Base-by-base conservation (phyloP, 1,139 yeast genomes). In the Spathaspora sp. region DNA sequence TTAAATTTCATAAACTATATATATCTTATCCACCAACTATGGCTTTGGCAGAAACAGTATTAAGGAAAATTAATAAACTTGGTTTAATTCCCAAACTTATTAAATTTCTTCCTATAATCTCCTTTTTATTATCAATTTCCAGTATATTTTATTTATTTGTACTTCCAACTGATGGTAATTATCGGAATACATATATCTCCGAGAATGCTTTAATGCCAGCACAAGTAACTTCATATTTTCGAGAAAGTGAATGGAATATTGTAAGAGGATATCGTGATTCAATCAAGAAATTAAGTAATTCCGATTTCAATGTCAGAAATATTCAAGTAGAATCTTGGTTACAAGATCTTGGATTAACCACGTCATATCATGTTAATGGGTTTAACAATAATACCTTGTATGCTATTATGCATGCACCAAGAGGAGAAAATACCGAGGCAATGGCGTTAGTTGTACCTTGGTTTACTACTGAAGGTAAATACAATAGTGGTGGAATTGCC, bases 171-270 rank as follows among this genome's bases (percentile, higher is more conserved):
- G 86, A 86, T 38, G 98, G 97, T 18, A 89, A 88, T 61, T 89
- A 74, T 60, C 74, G 97, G 46, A 70, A 76, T 54, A 89, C 97
- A 6, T 93, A 93, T 61, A 87, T 91, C 17, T 86, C 96, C 7
- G 99, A 95, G 62, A 95, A 93, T 67, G 99, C 99, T 31, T 73
- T 95, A 63, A 84, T 95, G 88, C 98, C 99, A 10, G 91, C 95
- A 0, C 98, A 93, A 63, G 98, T 93, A 2, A 86, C 85, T 56
- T 86, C 96, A 15, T 90, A 89, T 61, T 95, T 89, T 63, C 75
- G 98, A 48, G 98, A 91, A 57, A 83, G 93, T 43, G 99, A 93
- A 59, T 93, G 98, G 97, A 89, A 91, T 59, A 74, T 88, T 46
- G 82, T 90, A 23, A 72, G 98, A 48, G 99, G 97, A 0, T 90